These are phyloP conservation scores for Exophiala bonariae DNA, from an alignment of 2,329 filamentous ascomycete species.

Conservation along the genomic window DNA sequence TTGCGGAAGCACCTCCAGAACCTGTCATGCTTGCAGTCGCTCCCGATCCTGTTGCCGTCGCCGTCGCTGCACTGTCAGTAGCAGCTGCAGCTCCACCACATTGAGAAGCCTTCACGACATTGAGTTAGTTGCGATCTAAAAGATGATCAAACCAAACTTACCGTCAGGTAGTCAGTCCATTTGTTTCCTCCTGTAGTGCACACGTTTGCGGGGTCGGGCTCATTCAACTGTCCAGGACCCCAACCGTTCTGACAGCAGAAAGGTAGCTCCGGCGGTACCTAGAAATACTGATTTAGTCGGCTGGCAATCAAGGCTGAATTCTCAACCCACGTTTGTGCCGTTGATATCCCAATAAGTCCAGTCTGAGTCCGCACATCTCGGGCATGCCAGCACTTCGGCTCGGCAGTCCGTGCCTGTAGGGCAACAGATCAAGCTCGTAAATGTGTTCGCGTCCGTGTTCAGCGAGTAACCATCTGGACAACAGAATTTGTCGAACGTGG, in stretches of 20 bases:
- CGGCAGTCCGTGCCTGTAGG: slow-evolving; percentile 3
- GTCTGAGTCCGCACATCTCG: neutral
- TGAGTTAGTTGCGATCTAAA: no score
- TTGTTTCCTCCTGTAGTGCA: slow-evolving; percentile 4
- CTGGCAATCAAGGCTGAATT: no score
- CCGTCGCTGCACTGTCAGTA: no score
- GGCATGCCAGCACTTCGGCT: slow-evolving; percentile 1
- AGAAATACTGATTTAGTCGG: no score
- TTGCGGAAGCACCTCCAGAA: no score
- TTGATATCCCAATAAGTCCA: slow-evolving; percentile 3
- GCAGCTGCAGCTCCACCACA: no score
- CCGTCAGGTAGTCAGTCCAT: slow-evolving; percentile 2
- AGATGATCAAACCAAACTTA: no score
- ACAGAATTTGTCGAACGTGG: slow-evolving; percentile 1
- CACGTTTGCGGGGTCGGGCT: slow-evolving; percentile 3
- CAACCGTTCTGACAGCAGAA: slow-evolving; percentile 6
- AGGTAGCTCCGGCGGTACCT: slow-evolving; percentile 1
- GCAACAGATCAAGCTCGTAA: slow-evolving; percentile 4
- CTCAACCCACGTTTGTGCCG: neutral
- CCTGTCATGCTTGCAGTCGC: no score
- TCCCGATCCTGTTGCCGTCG: no score
- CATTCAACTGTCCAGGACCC: neutral
- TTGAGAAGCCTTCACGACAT: no score
- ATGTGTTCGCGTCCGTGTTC: neutral
- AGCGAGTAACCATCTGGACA: slow-evolving; percentile 3